Percentiles rank a stretch among this genome's conserved stretches.
These are phyloP conservation scores for Penicillium sp. DNA, from an alignment of 2,329 filamentous ascomycete genomes.

Conservation along the genomic window DNA sequence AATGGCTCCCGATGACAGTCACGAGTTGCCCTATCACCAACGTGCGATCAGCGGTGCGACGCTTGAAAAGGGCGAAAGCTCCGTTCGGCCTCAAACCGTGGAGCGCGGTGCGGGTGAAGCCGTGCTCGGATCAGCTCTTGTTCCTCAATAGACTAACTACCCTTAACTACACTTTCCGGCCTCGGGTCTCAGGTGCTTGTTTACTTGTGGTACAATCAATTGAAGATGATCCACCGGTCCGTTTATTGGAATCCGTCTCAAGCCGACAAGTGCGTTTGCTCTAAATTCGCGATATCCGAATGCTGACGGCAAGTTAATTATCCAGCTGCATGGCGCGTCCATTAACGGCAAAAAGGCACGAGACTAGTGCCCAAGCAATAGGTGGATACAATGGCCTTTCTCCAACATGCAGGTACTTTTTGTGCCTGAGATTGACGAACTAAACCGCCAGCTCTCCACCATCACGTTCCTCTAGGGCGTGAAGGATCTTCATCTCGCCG, in stretches of 20 bases:
- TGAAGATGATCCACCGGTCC: not conserved
- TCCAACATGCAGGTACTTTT: not conserved
- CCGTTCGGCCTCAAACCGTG: conserved; percentile 13
- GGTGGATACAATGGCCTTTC: not conserved
- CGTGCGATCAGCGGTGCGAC: conserved; percentile 14
- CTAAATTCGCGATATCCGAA: not conserved
- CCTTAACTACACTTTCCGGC: not conserved
- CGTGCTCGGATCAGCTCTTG: conserved; percentile 12
- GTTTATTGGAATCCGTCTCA: conserved; percentile 3
- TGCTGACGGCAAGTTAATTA: conserved; percentile 7
- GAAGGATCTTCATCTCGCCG: not conserved
- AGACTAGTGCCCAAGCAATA: conserved; percentile 12
- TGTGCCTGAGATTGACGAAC: not conserved
- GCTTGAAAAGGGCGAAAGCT: conserved; percentile 13
- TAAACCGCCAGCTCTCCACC: not conserved
- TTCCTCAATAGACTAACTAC: not conserved
- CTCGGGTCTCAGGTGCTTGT: not conserved
- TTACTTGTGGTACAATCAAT: not conserved
- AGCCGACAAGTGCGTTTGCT: conserved; percentile 8
- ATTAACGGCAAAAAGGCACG: conserved; percentile 10
- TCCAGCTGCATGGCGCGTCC: not conserved
- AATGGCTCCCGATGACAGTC: not conserved
- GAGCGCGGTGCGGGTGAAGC: not conserved
- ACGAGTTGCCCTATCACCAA: not conserved
- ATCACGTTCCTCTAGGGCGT: not conserved